A percentile compares a stretch with the other conserved stretches of the same genome.
phyloP scores from a whole-genome alignment of 83 land plant species.

The Thuja plicata region DNA sequence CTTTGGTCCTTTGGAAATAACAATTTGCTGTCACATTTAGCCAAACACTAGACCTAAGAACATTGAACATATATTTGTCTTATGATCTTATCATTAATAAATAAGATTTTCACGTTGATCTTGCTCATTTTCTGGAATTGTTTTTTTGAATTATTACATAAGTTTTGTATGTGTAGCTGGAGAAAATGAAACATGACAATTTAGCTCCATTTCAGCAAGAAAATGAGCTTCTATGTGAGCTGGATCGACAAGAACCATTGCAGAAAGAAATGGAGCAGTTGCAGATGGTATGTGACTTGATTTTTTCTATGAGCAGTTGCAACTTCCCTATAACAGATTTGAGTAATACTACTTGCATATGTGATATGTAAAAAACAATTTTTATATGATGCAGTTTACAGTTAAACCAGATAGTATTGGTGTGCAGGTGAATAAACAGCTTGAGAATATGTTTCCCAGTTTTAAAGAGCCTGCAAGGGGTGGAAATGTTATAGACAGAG shows the following conservation, averaged over 20 bases:
- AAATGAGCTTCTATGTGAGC: conserved; percentile 23
- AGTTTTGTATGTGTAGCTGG: conserved; percentile 39
- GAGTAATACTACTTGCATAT: neutral
- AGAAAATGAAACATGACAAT: conserved; percentile 58
- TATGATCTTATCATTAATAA: neutral
- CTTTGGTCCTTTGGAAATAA: neutral
- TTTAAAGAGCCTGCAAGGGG: conserved; percentile 36
- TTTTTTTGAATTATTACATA: neutral
- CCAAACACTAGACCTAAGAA: neutral
- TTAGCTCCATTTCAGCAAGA: conserved; percentile 23
- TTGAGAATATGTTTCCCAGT: conserved; percentile 13
- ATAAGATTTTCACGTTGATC: neutral
- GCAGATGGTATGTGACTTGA: conserved; percentile 29
- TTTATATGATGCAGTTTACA: neutral
- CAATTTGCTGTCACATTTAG: neutral
- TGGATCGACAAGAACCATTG: conserved; percentile 25
- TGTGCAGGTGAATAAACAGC: conserved; percentile 8
- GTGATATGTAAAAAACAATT: neutral
- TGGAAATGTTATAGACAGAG: conserved; percentile 67
- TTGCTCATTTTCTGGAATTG: neutral
- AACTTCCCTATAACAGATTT: neutral
- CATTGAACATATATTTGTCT: neutral
- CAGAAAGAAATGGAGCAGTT: conserved; percentile 41
- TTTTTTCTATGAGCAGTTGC: neutral
- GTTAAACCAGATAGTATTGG: neutral